A percentile compares a stretch with the other conserved stretches of the same genome.
Evolutionary conservation across 75 land plant genomes (phyloP).

Genomic region (Isoetes taiwanensis): DNA sequence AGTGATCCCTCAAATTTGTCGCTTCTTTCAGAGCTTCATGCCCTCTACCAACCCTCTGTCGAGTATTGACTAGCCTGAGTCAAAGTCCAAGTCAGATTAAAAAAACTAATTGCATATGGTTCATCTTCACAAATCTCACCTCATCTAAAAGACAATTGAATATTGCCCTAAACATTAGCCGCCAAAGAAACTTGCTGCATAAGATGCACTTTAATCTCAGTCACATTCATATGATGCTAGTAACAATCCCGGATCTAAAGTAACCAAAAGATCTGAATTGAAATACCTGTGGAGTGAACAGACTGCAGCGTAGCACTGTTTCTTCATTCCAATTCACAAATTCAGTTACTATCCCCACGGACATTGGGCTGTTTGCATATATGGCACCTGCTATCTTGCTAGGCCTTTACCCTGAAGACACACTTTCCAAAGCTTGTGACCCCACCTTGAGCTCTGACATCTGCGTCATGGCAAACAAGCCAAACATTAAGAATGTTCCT

Average conservation of each 20-base stretch:
- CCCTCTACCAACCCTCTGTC: neutral
- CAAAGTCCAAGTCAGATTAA: neutral
- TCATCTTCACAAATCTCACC: neutral
- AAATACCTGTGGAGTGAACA: neutral
- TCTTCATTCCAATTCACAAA: slow-evolving; percentile 5
- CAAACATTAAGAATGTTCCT: neutral
- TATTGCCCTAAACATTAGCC: neutral
- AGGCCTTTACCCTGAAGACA: neutral
- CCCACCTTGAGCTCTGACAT: neutral
- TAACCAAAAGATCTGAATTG: neutral
- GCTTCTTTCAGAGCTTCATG: slow-evolving; percentile 5
- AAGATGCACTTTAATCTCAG: neutral
- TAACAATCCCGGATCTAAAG: neutral
- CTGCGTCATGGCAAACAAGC: neutral
- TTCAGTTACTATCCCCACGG: neutral
- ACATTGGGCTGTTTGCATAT: neutral
- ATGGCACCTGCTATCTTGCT: neutral
- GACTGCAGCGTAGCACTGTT: neutral
- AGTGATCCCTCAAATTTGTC: neutral
- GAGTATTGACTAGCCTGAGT: neutral
- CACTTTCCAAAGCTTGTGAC: no score
- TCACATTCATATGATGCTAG: neutral
- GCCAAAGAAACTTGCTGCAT: neutral
- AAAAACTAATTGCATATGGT: neutral
- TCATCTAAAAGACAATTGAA: neutral